phyloP scores from a whole-genome alignment of 768 basidiomycete species.

The Coprinopsis cinerea region DNA sequence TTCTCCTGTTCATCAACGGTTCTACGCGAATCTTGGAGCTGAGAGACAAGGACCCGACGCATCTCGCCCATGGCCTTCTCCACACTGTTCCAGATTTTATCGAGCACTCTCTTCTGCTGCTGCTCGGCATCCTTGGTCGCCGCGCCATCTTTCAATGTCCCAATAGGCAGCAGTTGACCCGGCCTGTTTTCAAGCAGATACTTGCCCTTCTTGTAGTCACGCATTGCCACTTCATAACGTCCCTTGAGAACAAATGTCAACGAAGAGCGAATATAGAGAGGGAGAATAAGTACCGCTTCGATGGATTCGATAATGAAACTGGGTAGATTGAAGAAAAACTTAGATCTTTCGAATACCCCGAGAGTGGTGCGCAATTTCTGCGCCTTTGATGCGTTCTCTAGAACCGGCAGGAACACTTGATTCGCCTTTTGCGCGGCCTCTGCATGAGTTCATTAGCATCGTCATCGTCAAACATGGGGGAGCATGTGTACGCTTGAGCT shows the following conservation, averaged over 20 bases:
- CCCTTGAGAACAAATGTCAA: constrained; percentile 45
- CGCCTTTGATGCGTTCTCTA: constrained; percentile 94
- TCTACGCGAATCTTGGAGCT: constrained; percentile 73
- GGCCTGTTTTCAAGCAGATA: constrained; percentile 87
- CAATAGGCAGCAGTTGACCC: constrained; percentile 72
- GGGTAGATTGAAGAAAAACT: constrained; percentile 99
- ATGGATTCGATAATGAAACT: constrained; percentile 84
- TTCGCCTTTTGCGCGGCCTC: constrained; percentile 91
- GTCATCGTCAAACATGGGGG: background rate
- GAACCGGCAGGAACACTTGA: constrained; percentile 91
- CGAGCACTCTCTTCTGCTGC: constrained; percentile 88
- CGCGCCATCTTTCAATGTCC: constrained; percentile 52
- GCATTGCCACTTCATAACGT: constrained; percentile 87
- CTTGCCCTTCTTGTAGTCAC: constrained; percentile 97
- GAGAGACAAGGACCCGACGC: constrained; percentile 67
- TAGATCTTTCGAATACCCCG: constrained; percentile 92
- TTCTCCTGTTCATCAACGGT: constrained; percentile 93
- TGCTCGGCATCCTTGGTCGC: constrained; percentile 45
- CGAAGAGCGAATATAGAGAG: background rate
- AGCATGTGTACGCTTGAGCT: constrained; percentile 67
- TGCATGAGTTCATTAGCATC: constrained; percentile 30
- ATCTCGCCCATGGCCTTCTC: constrained; percentile 95
- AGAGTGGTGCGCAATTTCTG: constrained; percentile 89
- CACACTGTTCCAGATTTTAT: constrained; percentile 93
- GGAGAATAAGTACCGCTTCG: constrained; percentile 60